These are phyloP conservation scores for Fusarium nematophilum DNA, from an alignment of 2,329 filamentous ascomycete species.

Conservation along the genomic window DNA sequence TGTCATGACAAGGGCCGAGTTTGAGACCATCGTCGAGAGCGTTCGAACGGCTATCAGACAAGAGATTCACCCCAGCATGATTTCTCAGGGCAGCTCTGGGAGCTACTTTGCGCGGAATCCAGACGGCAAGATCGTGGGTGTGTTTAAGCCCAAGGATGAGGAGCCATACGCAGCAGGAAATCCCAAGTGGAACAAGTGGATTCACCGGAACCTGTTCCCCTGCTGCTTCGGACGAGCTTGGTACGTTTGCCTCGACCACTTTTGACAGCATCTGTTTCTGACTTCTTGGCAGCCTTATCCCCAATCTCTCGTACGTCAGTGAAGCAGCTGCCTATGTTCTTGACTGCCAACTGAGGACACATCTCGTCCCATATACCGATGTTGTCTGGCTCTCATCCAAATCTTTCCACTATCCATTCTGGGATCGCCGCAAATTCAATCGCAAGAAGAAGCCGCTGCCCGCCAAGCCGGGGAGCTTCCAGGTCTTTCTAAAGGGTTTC, in stretches of 20 bases:
- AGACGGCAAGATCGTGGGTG: constrained; percentile 93
- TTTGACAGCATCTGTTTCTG: constrained; percentile 8
- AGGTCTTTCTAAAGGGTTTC: constrained; percentile 96
- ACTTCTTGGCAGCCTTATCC: constrained; percentile 74
- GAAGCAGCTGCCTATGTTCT: constrained; percentile 97
- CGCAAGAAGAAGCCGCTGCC: constrained; percentile 88
- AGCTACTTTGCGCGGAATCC: constrained; percentile 96
- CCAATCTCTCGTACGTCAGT: constrained; percentile 96
- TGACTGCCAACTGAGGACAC: constrained; percentile 87
- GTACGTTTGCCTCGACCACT: constrained; percentile 52
- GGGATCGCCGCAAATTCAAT: constrained; percentile 90
- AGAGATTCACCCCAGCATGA: constrained; percentile 93
- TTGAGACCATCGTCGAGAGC: constrained; percentile 89
- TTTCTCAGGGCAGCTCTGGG: constrained; percentile 95
- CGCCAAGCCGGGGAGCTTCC: constrained; percentile 93
- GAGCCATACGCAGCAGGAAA: constrained; percentile 97
- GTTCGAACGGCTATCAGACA: constrained; percentile 91
- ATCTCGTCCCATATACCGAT: constrained; percentile 96
- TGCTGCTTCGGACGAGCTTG: constrained; percentile 97
- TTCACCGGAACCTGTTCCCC: constrained; percentile 96
- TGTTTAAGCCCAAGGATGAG: constrained; percentile 99
- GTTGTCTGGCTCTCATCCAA: constrained; percentile 95
- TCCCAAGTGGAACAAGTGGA: constrained; percentile 99
- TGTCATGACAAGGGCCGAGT: constrained; percentile 81
- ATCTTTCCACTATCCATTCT: constrained; percentile 98